Conservation (phyloP, 768 basidiomycete genomes). For the Lactifluus piperatus region DNA sequence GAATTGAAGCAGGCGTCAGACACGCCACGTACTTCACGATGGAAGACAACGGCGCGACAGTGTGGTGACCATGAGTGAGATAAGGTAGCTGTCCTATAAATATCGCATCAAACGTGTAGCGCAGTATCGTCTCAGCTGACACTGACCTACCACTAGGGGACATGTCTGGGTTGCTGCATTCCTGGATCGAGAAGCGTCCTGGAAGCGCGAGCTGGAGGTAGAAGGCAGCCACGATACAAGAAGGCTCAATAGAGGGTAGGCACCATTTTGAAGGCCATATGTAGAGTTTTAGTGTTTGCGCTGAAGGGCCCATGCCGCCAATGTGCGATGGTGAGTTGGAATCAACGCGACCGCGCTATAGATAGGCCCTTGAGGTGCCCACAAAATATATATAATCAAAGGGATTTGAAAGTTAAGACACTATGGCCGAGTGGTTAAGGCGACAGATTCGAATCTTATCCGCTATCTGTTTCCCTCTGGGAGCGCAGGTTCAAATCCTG, state of each 20-base stretch:
- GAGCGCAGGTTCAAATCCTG: constrained; percentile 62
- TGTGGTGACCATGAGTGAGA: constrained; percentile 47
- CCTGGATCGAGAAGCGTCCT: constrained; percentile 52
- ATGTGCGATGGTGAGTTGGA: too few relatives aligned
- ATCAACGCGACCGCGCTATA: too few relatives aligned
- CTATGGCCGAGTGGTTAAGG: constrained; percentile 20
- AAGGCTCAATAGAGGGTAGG: constrained; percentile 57
- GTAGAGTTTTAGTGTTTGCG: constrained; percentile 34
- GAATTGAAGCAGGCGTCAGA: constrained; percentile 30
- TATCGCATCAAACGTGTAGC: neutral
- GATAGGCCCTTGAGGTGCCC: too few relatives aligned
- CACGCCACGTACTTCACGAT: constrained; percentile 59
- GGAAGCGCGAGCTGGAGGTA: constrained; percentile 64
- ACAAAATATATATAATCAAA: neutral
- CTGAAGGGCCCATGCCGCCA: constrained; percentile 15
- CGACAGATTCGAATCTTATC: constrained; percentile 15
- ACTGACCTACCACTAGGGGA: constrained; percentile 61
- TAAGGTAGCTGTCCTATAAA: constrained; percentile 62
- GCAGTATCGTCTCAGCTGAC: neutral
- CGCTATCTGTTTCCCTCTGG: constrained; percentile 19
- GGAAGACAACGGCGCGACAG: constrained; percentile 43
- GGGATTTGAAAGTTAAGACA: neutral
- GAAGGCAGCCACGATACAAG: constrained; percentile 54
- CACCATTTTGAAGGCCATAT: constrained; percentile 65
- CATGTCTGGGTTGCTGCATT: constrained; percentile 58